Evolutionary conservation across 179 eudicot genomes (phyloP).

Genomic region (Silene coronaria): DNA sequence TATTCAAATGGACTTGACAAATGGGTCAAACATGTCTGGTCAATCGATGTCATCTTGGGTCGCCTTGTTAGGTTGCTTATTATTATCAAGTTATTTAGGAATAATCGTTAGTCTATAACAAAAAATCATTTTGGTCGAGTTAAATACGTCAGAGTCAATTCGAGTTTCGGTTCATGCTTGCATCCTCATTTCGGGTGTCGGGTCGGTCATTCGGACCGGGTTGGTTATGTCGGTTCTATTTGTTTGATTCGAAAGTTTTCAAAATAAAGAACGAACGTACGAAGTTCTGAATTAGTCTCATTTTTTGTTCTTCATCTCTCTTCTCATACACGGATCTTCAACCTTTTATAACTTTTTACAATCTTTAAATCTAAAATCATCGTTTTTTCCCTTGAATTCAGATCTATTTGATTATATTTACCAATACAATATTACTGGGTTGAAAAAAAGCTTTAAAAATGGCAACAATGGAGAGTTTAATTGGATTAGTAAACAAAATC

Average conservation of each 20-base stretch:
- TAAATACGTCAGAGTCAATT: no score
- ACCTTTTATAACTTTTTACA: not conserved
- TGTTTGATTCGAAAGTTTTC: not conserved
- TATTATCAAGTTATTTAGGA: no score
- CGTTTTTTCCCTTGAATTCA: not conserved
- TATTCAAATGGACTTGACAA: no score
- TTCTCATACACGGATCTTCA: not conserved
- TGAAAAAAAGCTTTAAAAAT: slow-evolving; percentile 15
- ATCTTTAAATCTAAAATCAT: not conserved
- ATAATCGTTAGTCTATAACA: no score
- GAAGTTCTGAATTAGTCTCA: not conserved
- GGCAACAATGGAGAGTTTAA: slow-evolving; percentile 88
- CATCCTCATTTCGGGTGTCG: no score
- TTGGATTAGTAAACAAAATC: slow-evolving; percentile 75
- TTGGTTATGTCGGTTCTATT: no score
- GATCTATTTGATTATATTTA: slow-evolving; percentile 1
- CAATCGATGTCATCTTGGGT: no score
- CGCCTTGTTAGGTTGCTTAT: no score
- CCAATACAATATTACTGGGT: not conserved
- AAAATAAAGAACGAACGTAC: not conserved
- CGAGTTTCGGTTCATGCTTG: no score
- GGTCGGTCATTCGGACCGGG: no score
- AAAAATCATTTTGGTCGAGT: no score
- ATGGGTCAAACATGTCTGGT: no score
- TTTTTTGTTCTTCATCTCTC: not conserved